Evolutionary conservation across 768 basidiomycete species (phyloP).

Genomic region (Mycena epipterygia): DNA sequence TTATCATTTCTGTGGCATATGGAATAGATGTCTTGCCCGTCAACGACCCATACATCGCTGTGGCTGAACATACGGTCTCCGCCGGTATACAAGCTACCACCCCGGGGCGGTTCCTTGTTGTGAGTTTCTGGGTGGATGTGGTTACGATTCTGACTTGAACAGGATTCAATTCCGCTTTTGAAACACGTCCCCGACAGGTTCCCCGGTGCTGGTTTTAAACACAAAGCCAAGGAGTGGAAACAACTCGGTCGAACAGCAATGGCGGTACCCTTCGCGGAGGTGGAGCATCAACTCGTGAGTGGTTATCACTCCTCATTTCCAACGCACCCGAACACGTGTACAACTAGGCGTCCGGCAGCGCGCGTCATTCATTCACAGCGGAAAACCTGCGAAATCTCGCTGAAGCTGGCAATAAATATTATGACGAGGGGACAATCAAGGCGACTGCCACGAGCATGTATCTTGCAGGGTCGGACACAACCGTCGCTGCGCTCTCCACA

Average conservation of each 20-base stretch:
- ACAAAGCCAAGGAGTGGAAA: slow-evolving; percentile 53
- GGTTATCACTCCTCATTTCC: background rate
- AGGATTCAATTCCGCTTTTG: slow-evolving; percentile 38
- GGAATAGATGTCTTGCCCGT: slow-evolving; percentile 46
- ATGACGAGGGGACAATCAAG: background rate
- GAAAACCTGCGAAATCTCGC: background rate
- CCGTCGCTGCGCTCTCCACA: background rate
- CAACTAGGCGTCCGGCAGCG: background rate
- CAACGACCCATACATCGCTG: slow-evolving; percentile 48
- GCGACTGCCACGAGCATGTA: slow-evolving; percentile 17
- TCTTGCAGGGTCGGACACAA: slow-evolving; percentile 6
- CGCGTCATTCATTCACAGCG: background rate
- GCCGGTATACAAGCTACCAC: slow-evolving; percentile 38
- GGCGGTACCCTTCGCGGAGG: slow-evolving; percentile 51
- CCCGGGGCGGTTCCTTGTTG: slow-evolving; percentile 49
- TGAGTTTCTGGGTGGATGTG: slow-evolving; percentile 34
- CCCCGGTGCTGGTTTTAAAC: slow-evolving; percentile 63
- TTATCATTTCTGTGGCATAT: slow-evolving; percentile 47
- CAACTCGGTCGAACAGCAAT: slow-evolving; percentile 48
- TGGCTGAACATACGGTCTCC: slow-evolving; percentile 41
- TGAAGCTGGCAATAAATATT: background rate
- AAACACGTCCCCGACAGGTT: slow-evolving; percentile 61
- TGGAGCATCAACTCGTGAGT: slow-evolving; percentile 50
- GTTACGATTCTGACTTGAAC: background rate
- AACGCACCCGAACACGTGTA: background rate